These are phyloP conservation scores for Penicillium antarcticum DNA, from an alignment of 495 filamentous ascomycete species.

Conservation along the genomic window DNA sequence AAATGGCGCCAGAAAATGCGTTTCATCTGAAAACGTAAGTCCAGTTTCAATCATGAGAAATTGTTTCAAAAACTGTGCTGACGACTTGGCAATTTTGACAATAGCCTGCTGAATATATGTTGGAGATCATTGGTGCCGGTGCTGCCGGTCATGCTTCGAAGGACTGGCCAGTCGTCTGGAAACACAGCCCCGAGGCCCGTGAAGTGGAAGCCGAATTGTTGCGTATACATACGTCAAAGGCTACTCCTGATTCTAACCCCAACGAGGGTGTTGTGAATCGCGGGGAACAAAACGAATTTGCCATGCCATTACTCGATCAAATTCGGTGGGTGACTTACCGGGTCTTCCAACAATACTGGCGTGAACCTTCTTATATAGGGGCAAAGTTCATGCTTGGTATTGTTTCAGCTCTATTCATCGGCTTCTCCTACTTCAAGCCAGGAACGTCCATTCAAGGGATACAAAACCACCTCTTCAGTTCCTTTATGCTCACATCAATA, in stretches of 20 bases:
- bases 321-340: conserved; percentile 46
- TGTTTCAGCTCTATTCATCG: conserved; percentile 65
- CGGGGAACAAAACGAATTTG: conserved; percentile 35
- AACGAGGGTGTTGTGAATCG: conserved; percentile 4
- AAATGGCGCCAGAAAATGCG: conserved; percentile 69
- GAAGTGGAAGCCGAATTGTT: conserved; percentile 64
- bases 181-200: conserved; percentile 62
- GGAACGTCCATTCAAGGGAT: conserved; percentile 69
- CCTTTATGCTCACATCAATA: conserved; percentile 78
- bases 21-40: conserved; percentile 72
- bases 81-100: neutral
- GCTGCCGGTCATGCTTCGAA: conserved; percentile 64
- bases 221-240: conserved; percentile 52
- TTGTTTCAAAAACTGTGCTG: too few relatives aligned
- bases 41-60: too few relatives aligned
- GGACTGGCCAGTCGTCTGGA: conserved; percentile 79
- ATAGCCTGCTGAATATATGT: conserved; percentile 84
- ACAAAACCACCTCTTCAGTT: conserved; percentile 79
- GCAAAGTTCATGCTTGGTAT: conserved; percentile 52
- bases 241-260: conserved; percentile 10
- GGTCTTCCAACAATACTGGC: conserved; percentile 54
- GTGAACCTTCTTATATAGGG: conserved; percentile 52
- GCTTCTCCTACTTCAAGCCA: conserved; percentile 80
- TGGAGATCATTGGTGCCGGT: conserved; percentile 65
- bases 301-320: conserved; percentile 51